Base-by-base conservation (phyloP, 345 rosid genomes). In the Pugionium dolabratum region DNA sequence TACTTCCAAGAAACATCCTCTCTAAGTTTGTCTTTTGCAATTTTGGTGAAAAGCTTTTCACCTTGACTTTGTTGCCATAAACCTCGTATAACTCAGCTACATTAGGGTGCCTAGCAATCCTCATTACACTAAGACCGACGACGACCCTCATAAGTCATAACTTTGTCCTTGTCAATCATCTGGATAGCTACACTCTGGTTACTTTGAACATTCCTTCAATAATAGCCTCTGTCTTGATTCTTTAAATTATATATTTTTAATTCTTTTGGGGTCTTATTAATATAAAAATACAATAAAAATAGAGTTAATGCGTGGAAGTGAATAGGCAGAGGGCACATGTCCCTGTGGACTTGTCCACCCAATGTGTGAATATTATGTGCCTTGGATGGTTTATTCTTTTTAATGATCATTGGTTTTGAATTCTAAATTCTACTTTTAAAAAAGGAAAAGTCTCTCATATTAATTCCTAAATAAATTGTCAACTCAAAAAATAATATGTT, bases 151-250 rank as follows among this genome's bases (percentile, higher is more conserved):
- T 18, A 18, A 18, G 46, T 80, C 33, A 70, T 6, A 47, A 84
- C 54, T 82, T 84, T 82, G 25, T 86, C 89, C 57, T 86, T 86
- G 64, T 82, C 87, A 51, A 86, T 82, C 55, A 84, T 70, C 70
- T 86, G 84, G 35, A 86, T 72, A 7, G 92, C 92, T 43, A 84
- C 89, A 45, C 85, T 79, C 58, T 77, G 74, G 62, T 59, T 78
- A 2, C 74, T 70, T 27, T 9, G 33, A 54, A 84, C 69, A 66
- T 76, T 82, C 71, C 89, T 84, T 11, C 72, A 89, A 52, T 71
- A 78, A 59, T 82, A 86, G 40, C 84, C 89, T 78, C 84, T 82
- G 64, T 42, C 39, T 47, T 27, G n/a, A 4, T 18, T 59, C 18
- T 58, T 47, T 31, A 4, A 28, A 27, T 44, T 44, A 26, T 41